phyloP scores from a whole-genome alignment of 805 yeast genomes.

The Lachancea meyersii region DNA sequence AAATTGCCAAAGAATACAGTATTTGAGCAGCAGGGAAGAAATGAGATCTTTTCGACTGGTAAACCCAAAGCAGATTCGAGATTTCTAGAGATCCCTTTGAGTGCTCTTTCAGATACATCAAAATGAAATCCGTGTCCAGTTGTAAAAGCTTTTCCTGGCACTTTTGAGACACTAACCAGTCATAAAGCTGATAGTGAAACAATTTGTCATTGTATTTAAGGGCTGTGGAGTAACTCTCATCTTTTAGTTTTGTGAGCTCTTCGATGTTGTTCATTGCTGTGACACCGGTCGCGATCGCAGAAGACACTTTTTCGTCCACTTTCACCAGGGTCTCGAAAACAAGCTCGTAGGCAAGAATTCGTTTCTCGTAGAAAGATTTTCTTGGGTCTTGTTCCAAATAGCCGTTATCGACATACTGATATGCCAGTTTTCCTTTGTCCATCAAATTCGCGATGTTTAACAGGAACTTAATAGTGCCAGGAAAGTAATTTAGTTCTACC shows the following conservation, averaged over 20 bases:
- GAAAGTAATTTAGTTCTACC: constrained; percentile 68
- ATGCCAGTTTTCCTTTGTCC: constrained; percentile 55
- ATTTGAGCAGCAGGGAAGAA: constrained; percentile 81
- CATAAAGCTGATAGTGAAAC: constrained; percentile 90
- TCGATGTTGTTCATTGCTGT: constrained; percentile 28
- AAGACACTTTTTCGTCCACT: constrained; percentile 59
- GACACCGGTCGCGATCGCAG: constrained; percentile 20
- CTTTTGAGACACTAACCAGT: constrained; percentile 81
- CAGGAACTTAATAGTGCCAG: constrained; percentile 80
- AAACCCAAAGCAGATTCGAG: constrained; percentile 72
- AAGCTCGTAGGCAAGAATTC: constrained; percentile 58
- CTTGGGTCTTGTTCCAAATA: constrained; percentile 46
- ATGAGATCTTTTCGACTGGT: constrained; percentile 74
- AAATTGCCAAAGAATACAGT: constrained; percentile 63
- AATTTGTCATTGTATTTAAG: constrained; percentile 68
- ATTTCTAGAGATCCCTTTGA: constrained; percentile 58
- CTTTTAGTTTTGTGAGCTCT: constrained; percentile 52
- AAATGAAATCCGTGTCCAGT: constrained; percentile 73
- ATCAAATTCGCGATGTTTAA: constrained; percentile 66
- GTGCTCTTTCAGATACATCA: constrained; percentile 68
- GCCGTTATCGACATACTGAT: constrained; percentile 50
- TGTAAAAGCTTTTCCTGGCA: constrained; percentile 70
- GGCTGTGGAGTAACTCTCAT: constrained; percentile 66
- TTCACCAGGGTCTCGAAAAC: constrained; percentile 70
- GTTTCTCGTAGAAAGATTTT: constrained; percentile 43